A percentile compares a stretch with the other conserved stretches of the same genome.
These are phyloP conservation scores for Typha latifolia DNA, from an alignment of 176 grass and related monocot species.

Conservation along the genomic window DNA sequence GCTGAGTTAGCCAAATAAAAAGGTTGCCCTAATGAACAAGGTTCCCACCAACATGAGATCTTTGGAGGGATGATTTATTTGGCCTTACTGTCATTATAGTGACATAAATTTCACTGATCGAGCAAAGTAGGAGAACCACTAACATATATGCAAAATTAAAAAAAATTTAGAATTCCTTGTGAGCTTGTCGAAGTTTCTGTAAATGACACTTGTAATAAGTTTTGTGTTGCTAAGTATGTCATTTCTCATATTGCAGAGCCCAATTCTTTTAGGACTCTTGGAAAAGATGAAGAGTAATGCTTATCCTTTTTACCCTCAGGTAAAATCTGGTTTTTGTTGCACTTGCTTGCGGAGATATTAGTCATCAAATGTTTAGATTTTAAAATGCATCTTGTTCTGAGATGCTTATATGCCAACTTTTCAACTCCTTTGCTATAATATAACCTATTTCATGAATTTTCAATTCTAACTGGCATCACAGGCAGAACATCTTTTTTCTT, in stretches of 20 bases:
- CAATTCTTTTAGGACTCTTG: constrained; percentile 61
- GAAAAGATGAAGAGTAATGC: constrained; percentile 43
- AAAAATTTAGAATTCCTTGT: no score
- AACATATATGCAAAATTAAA: no score
- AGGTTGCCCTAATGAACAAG: no score
- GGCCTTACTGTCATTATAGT: background rate
- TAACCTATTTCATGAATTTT: background rate
- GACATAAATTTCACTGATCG: background rate
- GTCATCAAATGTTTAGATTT: background rate
- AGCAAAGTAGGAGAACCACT: background rate
- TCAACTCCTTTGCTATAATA: background rate
- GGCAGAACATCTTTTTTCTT: no score
- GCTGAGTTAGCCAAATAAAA: no score
- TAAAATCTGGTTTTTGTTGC: constrained; percentile 8
- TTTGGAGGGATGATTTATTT: no score
- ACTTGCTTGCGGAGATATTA: background rate
- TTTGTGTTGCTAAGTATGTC: background rate
- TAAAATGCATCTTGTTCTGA: background rate
- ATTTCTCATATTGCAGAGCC: constrained; percentile 34
- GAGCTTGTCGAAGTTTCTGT: no score
- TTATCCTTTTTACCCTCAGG: constrained; percentile 71
- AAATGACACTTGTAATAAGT: background rate
- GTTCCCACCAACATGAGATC: no score
- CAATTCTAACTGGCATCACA: background rate
- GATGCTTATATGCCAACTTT: background rate